Evolutionary conservation across 73 alveolate genomes (phyloP), one percentile per base, ranked within the genome.

Genomic region (Effrenium voratum): DNA sequence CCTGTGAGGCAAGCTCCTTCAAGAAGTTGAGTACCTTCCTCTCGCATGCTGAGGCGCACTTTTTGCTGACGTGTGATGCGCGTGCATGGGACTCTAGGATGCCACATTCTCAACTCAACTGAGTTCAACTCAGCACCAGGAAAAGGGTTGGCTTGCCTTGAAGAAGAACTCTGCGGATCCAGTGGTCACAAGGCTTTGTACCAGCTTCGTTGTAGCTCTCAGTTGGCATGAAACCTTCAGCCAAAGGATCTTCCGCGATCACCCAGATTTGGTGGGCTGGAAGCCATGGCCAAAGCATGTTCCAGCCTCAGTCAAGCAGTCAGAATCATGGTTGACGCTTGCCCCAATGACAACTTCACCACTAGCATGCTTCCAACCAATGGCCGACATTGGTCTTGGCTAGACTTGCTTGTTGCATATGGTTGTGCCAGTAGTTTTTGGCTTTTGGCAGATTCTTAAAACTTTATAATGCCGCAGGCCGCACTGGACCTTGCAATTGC

Each of bases 231-330:
- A 19, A n/a, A n/a, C n/a, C n/a, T n/a, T 10, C 5, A 19, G 41
- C 40, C 32, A 30, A 28, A 84, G 93, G 93, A 84, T 84, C 24
- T 84, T 84, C 40, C 93, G 93, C 34, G 93, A 84, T 59, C 93
- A 84, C 59, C 93, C 93, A 1, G 93, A 84, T 44, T 12, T 85
- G 43, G 28, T 28, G 32, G 52, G 44, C 16, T 85, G 81, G 81
- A 85, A 85, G 60, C 94, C 94, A 45, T 85, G 94, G 94, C 94
- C 94, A 55, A 85, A 85, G 60, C 79, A 85, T 70, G 94, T 26
- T 2, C 43, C 34, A 30, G 59, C 81, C 77, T 32, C 5, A 55
- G 8, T 52, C n/a, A n/a, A n/a, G n/a, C n/a, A n/a, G n/a, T n/a
- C n/a, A n/a, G n/a, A n/a, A n/a, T n/a, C n/a, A n/a, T n/a, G n/a